Conservation (phyloP, 2,329 filamentous ascomycete genomes). For the Trichoderma sp. region DNA sequence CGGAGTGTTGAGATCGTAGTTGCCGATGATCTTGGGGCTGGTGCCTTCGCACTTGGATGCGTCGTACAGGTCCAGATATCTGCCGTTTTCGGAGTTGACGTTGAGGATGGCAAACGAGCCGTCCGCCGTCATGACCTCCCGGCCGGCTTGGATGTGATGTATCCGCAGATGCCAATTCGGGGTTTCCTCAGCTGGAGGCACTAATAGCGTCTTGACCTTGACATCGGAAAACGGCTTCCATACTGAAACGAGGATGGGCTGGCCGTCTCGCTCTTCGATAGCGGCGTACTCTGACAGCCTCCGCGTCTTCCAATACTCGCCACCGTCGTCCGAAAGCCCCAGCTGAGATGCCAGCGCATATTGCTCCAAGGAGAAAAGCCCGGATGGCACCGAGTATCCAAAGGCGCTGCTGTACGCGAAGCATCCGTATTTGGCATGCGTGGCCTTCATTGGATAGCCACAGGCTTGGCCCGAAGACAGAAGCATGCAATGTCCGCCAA, state of each 20-base stretch:
- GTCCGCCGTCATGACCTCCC: conserved; percentile 71
- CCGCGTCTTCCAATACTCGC: conserved; percentile 79
- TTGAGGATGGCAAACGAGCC: conserved; percentile 73
- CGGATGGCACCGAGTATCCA: conserved; percentile 76
- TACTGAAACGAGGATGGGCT: conserved; percentile 65
- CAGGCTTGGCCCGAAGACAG: conserved; percentile 63
- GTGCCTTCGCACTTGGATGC: conserved; percentile 53
- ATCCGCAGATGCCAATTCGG: conserved; percentile 73
- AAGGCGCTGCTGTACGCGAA: conserved; percentile 80
- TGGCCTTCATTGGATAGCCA: conserved; percentile 79
- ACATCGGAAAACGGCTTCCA: conserved; percentile 76
- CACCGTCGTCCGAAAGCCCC: conserved; percentile 61
- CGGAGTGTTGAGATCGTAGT: conserved; percentile 61
- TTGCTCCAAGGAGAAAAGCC: conserved; percentile 65
- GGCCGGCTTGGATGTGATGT: conserved; percentile 63
- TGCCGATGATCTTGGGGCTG: conserved; percentile 59
- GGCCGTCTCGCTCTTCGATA: conserved; percentile 59
- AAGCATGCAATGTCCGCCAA: conserved; percentile 74
- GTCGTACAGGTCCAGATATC: conserved; percentile 57
- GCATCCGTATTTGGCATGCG: conserved; percentile 79
- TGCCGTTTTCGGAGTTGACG: conserved; percentile 51
- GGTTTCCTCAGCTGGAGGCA: conserved; percentile 61
- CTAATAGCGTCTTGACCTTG: conserved; percentile 62
- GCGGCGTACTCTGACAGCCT: conserved; percentile 66
- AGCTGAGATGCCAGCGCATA: conserved; percentile 59